phyloP scores from a whole-genome alignment of 2,329 filamentous ascomycete species.

The Hymenoscyphus occultus region DNA sequence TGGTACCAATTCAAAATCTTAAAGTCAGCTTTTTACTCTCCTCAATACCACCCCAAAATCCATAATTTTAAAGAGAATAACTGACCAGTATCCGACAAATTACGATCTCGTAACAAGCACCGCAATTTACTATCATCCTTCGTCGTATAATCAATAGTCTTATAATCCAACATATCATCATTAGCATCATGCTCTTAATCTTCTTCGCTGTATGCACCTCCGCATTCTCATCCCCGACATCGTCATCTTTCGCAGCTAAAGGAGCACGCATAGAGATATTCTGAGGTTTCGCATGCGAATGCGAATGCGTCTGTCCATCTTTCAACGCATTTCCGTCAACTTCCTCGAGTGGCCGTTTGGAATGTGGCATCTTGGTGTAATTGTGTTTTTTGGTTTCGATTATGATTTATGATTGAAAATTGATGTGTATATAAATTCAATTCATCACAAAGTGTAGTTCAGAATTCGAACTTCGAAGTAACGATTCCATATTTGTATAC shows the following conservation, averaged over 20 bases:
- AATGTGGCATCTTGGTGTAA: slow-evolving; percentile 15
- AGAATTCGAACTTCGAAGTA: too few species aligned
- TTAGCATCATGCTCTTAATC: background rate
- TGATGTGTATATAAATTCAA: too few species aligned
- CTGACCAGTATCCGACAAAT: background rate
- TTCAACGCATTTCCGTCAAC: slow-evolving; percentile 16
- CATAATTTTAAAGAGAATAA: background rate
- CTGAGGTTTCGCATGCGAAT: slow-evolving; percentile 19
- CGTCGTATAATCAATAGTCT: background rate
- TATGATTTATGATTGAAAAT: too few species aligned
- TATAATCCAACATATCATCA: background rate
- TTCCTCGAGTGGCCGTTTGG: slow-evolving; percentile 18
- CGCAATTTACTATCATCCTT: background rate
- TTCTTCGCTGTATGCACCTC: background rate
- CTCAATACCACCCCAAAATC: background rate
- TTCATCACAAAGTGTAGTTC: too few species aligned
- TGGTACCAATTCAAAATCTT: background rate
- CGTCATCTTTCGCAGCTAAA: background rate
- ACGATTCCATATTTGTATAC: too few species aligned
- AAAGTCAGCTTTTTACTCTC: background rate
- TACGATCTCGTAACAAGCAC: background rate
- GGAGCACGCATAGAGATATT: background rate
- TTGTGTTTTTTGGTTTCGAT: background rate
- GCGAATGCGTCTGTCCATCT: background rate
- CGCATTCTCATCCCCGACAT: background rate